A percentile compares a stretch with the other conserved stretches of the same genome.
These are phyloP conservation scores for Begonia peltatifolia DNA, from an alignment of 306 rosid species.

Conservation along the genomic window DNA sequence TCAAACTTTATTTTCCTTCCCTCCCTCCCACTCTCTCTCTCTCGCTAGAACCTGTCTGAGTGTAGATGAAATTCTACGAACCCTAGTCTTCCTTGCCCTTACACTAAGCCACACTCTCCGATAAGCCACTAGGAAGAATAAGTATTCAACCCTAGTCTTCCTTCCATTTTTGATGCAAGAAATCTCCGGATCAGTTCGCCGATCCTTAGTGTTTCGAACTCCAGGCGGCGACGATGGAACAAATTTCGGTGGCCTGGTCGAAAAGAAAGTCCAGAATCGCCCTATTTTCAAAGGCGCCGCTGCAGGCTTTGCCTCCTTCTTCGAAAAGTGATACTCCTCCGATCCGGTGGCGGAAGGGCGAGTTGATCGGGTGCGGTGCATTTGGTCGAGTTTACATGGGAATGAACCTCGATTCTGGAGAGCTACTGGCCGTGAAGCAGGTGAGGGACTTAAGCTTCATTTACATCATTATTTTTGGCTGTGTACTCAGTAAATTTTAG, in stretches of 20 bases:
- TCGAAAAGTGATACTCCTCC: slow-evolving; percentile 21
- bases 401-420: slow-evolving; percentile 90
- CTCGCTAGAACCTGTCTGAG: no score
- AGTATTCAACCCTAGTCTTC: no score
- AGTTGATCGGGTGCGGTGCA: slow-evolving; percentile 82
- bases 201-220: slow-evolving; percentile 47
- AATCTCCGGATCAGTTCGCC: slow-evolving; percentile 69
- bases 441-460: slow-evolving; percentile 8
- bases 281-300: slow-evolving; percentile 31
- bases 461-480: not conserved
- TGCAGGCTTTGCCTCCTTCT: slow-evolving; percentile 27
- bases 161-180: slow-evolving; percentile 39
- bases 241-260: slow-evolving; percentile 44
- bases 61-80: no score
- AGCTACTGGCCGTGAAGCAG: slow-evolving; percentile 88
- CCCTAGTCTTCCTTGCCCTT: no score
- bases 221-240: slow-evolving; percentile 32
- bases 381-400: slow-evolving; percentile 90
- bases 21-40: no score
- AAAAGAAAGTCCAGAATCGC: slow-evolving; percentile 63
- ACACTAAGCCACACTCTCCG: no score
- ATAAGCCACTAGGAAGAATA: no score
- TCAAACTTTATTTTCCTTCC: no score
- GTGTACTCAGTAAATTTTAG: slow-evolving; percentile 2
- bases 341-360: slow-evolving; percentile 90